Evolutionary conservation across 208 protist species (phyloP).

Genomic region (Acanthamoeba triangularis): DNA sequence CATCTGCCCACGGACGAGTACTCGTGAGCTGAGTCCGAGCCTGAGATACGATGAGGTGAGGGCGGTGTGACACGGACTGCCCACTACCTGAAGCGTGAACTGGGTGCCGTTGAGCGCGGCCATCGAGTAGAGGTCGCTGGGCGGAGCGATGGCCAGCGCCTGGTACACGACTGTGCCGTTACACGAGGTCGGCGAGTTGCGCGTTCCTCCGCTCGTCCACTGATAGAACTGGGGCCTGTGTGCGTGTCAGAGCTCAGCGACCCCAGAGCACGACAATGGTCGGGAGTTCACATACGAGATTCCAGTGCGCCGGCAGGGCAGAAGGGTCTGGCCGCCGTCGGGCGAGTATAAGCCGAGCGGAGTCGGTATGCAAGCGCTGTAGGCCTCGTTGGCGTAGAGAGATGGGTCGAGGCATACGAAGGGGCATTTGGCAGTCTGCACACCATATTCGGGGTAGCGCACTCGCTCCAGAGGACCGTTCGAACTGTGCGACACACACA

Average conservation of each 20-base stretch:
- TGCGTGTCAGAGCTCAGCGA: neutral
- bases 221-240: conserved; percentile 6
- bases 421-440: neutral
- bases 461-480: conserved; percentile 17
- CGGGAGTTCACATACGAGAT: conserved; percentile 31
- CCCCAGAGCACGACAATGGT: neutral
- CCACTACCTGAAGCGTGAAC: conserved; percentile 29
- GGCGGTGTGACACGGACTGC: neutral
- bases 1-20: neutral
- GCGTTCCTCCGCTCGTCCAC: conserved; percentile 34
- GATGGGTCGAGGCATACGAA: neutral
- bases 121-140: neutral
- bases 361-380: conserved; percentile 8
- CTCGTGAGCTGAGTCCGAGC: neutral
- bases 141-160: conserved; percentile 31
- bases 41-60: neutral
- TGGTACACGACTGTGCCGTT: conserved; percentile 62
- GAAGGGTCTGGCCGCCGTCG: neutral
- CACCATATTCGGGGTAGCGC: conserved; percentile 30
- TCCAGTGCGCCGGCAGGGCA: neutral
- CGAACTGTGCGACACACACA: neutral
- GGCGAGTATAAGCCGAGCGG: conserved; percentile 67
- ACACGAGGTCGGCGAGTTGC: conserved; percentile 20
- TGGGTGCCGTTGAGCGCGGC: neutral
- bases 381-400: conserved; percentile 6